A percentile compares a stretch with the other conserved stretches of the same genome.
Conservation (phyloP, 768 basidiomycete species). For the Mycena kentingensis region DNA sequence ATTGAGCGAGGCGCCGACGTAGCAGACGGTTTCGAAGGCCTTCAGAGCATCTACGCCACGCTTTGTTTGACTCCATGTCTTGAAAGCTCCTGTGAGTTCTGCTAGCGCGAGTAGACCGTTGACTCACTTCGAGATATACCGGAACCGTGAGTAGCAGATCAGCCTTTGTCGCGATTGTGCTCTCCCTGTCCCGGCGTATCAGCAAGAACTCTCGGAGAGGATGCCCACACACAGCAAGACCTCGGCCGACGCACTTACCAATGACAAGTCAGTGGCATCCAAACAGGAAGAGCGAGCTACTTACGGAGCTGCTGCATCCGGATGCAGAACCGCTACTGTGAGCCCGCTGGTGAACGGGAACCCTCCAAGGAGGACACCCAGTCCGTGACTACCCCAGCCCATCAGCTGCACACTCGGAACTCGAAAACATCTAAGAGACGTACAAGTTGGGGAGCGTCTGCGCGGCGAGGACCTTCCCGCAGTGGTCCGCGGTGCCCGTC, state of each 20-base stretch:
- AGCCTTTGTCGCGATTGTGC: slow-evolving; percentile 1
- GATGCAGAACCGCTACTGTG: no score
- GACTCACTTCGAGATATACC: slow-evolving; percentile 4
- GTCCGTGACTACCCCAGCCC: no score
- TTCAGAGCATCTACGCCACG: slow-evolving; percentile 3
- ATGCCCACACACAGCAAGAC: background rate
- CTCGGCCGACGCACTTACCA: background rate
- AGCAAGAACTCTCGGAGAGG: slow-evolving; percentile 3
- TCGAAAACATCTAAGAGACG: background rate
- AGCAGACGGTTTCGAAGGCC: slow-evolving; percentile 1
- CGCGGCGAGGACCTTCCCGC: background rate
- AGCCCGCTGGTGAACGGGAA: no score
- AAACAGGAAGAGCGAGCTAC: background rate
- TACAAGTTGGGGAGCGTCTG: slow-evolving; percentile 9
- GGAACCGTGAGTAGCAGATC: background rate
- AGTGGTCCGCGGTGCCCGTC: slow-evolving; percentile 3
- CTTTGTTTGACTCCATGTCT: slow-evolving; percentile 10
- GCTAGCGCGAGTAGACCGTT: no score
- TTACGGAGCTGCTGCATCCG: no score
- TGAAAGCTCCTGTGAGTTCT: background rate
- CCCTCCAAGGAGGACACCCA: no score
- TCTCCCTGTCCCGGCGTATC: no score
- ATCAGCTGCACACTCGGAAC: background rate
- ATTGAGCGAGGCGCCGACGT: slow-evolving; percentile 5
- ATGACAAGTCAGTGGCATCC: no score